Evolutionary conservation across 495 filamentous ascomycete species (phyloP).

Genomic region (Apiosordaria backusii): DNA sequence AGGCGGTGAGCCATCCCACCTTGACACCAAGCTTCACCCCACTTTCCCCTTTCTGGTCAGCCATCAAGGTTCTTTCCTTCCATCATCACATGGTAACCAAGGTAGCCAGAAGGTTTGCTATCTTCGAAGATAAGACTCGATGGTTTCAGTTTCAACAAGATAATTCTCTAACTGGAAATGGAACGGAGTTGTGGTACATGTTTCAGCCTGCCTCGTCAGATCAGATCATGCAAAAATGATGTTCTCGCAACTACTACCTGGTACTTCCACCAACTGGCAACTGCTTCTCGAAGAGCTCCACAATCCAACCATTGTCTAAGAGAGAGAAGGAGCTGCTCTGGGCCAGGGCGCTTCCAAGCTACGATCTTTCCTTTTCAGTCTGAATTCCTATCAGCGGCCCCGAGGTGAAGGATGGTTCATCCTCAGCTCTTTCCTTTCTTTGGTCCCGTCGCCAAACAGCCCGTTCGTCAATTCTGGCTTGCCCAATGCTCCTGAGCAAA

Average conservation of each 20-base stretch:
- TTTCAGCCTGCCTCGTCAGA: neutral
- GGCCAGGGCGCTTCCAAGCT: neutral
- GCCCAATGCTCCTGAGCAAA: neutral
- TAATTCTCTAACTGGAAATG: neutral
- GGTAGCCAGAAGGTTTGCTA: no score
- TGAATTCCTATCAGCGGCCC: neutral
- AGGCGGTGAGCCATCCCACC: constrained; percentile 20
- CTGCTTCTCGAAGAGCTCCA: neutral
- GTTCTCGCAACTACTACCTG: neutral
- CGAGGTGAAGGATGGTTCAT: neutral
- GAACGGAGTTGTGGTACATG: neutral
- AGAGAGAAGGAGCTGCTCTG: neutral
- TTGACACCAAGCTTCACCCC: neutral
- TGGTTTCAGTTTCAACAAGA: neutral
- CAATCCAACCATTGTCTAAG: neutral
- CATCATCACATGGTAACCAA: neutral
- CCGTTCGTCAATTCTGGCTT: neutral
- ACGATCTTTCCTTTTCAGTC: neutral
- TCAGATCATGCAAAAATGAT: neutral
- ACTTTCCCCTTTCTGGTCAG: neutral
- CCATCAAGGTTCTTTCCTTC: constrained; percentile 1
- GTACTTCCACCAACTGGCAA: neutral
- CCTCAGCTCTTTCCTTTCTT: neutral
- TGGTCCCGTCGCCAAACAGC: neutral
- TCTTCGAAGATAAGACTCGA: neutral